A percentile compares a stretch with the other conserved stretches of the same genome.
Evolutionary conservation across 257 asterid genomes (phyloP).

Genomic region (Plantago ovata): DNA sequence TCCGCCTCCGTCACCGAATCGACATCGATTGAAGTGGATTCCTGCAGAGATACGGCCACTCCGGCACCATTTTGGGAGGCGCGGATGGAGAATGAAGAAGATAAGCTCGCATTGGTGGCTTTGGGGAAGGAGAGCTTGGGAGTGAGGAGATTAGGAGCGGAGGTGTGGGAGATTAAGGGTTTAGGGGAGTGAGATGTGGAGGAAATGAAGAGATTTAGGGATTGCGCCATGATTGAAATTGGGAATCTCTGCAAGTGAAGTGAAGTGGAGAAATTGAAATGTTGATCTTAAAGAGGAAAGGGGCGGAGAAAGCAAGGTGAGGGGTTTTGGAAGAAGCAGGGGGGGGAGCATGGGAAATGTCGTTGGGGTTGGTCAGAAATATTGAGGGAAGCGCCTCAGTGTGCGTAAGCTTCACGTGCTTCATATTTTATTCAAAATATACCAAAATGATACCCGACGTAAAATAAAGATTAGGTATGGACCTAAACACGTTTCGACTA

Average conservation of each 20-base stretch:
- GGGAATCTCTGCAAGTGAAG: conserved; percentile 2
- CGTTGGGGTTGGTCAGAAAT: neutral
- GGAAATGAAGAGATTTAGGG: conserved; percentile 38
- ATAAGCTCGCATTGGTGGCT: conserved; percentile 22
- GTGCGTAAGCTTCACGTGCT: conserved; percentile 4
- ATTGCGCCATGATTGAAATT: conserved; percentile 34
- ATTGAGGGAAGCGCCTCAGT: neutral
- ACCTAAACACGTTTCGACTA: too few relatives aligned
- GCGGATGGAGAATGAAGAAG: conserved; percentile 19
- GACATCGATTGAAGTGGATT: conserved; percentile 73
- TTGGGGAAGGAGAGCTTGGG: conserved; percentile 19
- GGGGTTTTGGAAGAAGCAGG: neutral
- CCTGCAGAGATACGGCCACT: conserved; percentile 34
- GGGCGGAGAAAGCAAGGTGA: conserved; percentile 8
- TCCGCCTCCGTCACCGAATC: conserved; percentile 94
- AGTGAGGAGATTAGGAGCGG: conserved; percentile 5
- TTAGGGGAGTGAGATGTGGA: conserved; percentile 36
- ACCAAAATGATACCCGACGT: too few relatives aligned
- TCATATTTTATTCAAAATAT: neutral
- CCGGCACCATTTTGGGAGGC: conserved; percentile 59
- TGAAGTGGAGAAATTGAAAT: neutral
- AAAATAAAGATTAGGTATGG: too few relatives aligned
- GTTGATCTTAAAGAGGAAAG: neutral
- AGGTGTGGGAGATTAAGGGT: conserved; percentile 28
- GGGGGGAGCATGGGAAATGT: neutral